phyloP scores from a whole-genome alignment of 768 basidiomycete species.

The Tylopilus subfusipes region DNA sequence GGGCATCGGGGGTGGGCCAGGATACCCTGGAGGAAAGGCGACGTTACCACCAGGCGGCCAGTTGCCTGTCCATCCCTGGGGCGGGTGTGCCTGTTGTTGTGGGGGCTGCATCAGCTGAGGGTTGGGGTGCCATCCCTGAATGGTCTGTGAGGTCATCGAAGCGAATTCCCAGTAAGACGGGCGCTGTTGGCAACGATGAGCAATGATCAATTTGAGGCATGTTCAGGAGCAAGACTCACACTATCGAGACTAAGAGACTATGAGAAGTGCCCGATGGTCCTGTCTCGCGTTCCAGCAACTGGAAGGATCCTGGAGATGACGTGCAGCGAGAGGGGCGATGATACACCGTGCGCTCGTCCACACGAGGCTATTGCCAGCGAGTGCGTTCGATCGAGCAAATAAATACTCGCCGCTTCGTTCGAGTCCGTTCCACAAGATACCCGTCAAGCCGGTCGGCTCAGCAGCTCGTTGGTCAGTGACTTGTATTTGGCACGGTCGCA shows the following conservation, averaged over 20 bases:
- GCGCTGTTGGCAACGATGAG: not conserved
- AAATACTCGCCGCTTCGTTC: conserved; percentile 6
- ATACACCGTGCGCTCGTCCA: not conserved
- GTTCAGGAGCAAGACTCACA: not conserved
- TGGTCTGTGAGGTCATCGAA: conserved; percentile 23
- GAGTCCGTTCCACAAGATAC: conserved; percentile 12
- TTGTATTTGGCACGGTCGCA: not conserved
- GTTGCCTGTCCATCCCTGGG: conserved; percentile 35
- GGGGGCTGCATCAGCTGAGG: conserved; percentile 32
- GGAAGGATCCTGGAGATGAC: conserved; percentile 2
- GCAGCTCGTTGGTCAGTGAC: not conserved
- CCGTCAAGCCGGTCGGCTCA: conserved; percentile 17
- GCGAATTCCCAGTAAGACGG: not conserved
- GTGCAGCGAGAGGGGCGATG: not conserved
- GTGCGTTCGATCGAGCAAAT: not conserved
- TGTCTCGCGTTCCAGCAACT: not conserved
- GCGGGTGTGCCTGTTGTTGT: conserved; percentile 14
- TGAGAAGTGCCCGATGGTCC: not conserved
- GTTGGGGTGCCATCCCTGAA: conserved; percentile 33
- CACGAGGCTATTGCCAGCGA: not conserved
- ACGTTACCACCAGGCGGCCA: conserved; percentile 35
- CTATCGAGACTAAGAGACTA: not conserved
- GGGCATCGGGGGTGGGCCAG: conserved; percentile 55
- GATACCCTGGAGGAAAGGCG: conserved; percentile 33
- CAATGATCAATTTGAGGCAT: conserved; percentile 1